phyloP scores from a whole-genome alignment of 202 grass and related monocot species.

The Bolboschoenoplectus hybrid region DNA sequence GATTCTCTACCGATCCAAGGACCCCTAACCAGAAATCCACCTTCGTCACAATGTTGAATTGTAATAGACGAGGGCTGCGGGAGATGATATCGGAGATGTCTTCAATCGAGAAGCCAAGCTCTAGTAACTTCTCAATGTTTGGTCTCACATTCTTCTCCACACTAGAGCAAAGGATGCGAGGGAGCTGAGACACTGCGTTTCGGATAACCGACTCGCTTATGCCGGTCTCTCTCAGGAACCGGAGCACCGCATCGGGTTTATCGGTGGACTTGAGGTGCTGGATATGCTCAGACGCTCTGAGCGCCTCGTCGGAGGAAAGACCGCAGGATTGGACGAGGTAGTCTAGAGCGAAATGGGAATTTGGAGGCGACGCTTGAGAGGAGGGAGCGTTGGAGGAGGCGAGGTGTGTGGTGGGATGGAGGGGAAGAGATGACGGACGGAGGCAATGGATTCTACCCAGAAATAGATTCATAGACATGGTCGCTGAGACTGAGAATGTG shows the following conservation, averaged over 20 bases:
- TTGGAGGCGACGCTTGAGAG: neutral
- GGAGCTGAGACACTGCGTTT: neutral
- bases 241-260: conserved; percentile 48
- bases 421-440: neutral
- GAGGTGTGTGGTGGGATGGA: neutral
- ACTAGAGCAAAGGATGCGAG: conserved; percentile 33
- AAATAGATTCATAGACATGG: neutral
- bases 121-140: conserved; percentile 33
- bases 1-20: conserved; percentile 43
- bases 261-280: conserved; percentile 44
- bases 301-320: conserved; percentile 37
- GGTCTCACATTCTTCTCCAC: conserved; percentile 43
- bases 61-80: neutral
- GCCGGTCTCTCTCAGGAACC: conserved; percentile 40
- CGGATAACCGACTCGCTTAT: conserved; percentile 31
- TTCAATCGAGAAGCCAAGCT: conserved; percentile 31
- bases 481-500: neutral
- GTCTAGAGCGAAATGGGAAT: conserved; percentile 26
- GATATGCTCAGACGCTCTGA: conserved; percentile 36
- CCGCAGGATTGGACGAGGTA: conserved; percentile 57
- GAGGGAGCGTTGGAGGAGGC: conserved; percentile 30
- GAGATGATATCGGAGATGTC: conserved; percentile 43
- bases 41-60: neutral
- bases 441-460: neutral
- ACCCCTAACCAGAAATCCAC: conserved; percentile 44